These are phyloP conservation scores for Pleurotus tuoliensis DNA, from an alignment of 768 basidiomycete genomes.

Conservation along the genomic window DNA sequence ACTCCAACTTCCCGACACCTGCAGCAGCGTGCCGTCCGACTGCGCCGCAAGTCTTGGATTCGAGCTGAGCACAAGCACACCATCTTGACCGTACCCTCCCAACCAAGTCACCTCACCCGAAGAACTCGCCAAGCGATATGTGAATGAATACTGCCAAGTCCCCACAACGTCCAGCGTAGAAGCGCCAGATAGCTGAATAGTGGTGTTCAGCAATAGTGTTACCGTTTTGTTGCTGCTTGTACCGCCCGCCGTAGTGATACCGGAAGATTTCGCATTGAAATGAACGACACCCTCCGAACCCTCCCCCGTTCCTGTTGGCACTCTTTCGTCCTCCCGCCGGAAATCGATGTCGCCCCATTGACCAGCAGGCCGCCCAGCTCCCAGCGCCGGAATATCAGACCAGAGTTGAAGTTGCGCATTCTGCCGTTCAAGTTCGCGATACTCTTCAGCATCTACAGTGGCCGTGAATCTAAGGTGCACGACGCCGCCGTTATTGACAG, in stretches of 20 bases:
- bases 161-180: constrained; percentile 33
- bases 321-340: not conserved
- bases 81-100: constrained; percentile 40
- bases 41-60: constrained; percentile 4
- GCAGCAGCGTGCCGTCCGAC: not conserved
- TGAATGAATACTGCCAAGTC: constrained; percentile 33
- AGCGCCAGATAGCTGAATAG: constrained; percentile 41
- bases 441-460: constrained; percentile 20
- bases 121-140: constrained; percentile 45
- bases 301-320: not conserved
- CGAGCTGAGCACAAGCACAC: constrained; percentile 30
- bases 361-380: constrained; percentile 12
- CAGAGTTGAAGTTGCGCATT: constrained; percentile 38
- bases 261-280: not conserved
- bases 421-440: constrained; percentile 24
- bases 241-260: not conserved
- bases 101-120: constrained; percentile 43
- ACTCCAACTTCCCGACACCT: too few species aligned
- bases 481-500: constrained; percentile 16
- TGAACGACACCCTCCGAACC: not conserved
- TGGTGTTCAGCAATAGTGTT: constrained; percentile 31
- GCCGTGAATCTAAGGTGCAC: constrained; percentile 34
- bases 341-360: constrained; percentile 27
- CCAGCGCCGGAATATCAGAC: constrained; percentile 31
- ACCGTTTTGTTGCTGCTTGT: not conserved